Evolutionary conservation across 371 early-diverging fungal genomes (phyloP).

Genomic region (Mucor racemosus): DNA sequence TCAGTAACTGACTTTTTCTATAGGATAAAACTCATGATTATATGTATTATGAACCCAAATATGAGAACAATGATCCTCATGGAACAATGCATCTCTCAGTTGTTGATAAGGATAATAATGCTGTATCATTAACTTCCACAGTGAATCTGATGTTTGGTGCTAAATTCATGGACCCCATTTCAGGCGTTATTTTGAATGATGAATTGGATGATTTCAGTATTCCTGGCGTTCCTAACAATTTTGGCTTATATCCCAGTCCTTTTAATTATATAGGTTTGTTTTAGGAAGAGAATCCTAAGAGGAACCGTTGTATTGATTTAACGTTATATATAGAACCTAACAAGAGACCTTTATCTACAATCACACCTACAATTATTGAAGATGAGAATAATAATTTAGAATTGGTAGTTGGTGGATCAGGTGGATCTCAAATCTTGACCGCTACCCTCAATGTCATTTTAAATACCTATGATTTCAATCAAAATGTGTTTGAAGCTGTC

Average conservation of each 20-base stretch:
- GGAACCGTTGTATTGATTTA: background rate
- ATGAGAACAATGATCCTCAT: constrained; percentile 79
- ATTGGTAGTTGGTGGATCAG: constrained; percentile 89
- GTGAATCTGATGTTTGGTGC: constrained; percentile 97
- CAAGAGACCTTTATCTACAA: constrained; percentile 94
- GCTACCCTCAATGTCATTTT: constrained; percentile 82
- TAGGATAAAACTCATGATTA: constrained; percentile 49
- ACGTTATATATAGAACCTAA: constrained; percentile 56
- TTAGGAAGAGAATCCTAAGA: background rate
- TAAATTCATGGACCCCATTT: constrained; percentile 86
- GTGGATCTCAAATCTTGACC: constrained; percentile 94
- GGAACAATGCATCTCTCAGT: constrained; percentile 98
- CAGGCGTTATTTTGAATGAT: constrained; percentile 98
- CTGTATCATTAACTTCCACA: constrained; percentile 93
- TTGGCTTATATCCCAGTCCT: constrained; percentile 83
- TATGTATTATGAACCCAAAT: constrained; percentile 79
- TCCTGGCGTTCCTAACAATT: constrained; percentile 82
- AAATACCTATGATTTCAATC: constrained; percentile 73
- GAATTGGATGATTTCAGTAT: constrained; percentile 99
- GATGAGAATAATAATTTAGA: constrained; percentile 68
- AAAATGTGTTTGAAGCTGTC: constrained; percentile 77
- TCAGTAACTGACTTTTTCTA: background rate
- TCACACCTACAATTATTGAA: constrained; percentile 87
- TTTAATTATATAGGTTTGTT: constrained; percentile 77
- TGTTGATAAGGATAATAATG: constrained; percentile 78